Percentiles rank a stretch among this genome's conserved stretches.
phyloP scores from a whole-genome alignment of 441 rosid genomes.

The Gossypium lobatum region DNA sequence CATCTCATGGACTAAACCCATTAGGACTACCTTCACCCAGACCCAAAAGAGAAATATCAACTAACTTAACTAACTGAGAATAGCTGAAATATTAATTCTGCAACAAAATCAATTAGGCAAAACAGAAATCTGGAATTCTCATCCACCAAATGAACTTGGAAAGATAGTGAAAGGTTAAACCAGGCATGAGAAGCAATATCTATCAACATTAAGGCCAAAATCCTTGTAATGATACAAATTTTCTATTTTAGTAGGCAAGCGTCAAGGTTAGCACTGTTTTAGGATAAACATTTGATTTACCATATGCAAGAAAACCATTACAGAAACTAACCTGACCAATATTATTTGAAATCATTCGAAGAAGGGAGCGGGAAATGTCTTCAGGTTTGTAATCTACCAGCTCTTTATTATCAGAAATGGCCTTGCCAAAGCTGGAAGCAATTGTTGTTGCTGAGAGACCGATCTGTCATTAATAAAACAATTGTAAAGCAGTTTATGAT shows the following conservation, averaged over 20 bases:
- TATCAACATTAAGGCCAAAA: background rate
- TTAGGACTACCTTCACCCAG: background rate
- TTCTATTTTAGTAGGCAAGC: background rate
- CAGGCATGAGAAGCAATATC: background rate
- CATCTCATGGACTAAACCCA: background rate
- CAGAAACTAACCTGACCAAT: conserved; percentile 61
- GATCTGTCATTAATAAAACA: conserved; percentile 36
- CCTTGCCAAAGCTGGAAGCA: conserved; percentile 86
- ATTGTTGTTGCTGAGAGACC: conserved; percentile 75
- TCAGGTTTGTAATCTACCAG: conserved; percentile 70
- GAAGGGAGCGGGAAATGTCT: conserved; percentile 59
- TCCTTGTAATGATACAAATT: background rate
- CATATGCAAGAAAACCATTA: background rate
- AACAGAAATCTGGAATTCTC: background rate
- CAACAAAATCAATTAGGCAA: background rate
- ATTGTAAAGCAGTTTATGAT: background rate
- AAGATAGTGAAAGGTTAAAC: background rate
- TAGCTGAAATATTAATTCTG: background rate
- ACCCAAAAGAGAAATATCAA: background rate
- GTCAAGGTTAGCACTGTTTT: background rate
- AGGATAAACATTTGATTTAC: background rate
- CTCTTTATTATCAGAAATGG: conserved; percentile 62
- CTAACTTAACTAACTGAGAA: background rate
- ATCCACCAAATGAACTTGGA: background rate
- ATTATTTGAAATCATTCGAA: conserved; percentile 82